Conservation (phyloP, 129 eudicot species). For the Silybum marianum region DNA sequence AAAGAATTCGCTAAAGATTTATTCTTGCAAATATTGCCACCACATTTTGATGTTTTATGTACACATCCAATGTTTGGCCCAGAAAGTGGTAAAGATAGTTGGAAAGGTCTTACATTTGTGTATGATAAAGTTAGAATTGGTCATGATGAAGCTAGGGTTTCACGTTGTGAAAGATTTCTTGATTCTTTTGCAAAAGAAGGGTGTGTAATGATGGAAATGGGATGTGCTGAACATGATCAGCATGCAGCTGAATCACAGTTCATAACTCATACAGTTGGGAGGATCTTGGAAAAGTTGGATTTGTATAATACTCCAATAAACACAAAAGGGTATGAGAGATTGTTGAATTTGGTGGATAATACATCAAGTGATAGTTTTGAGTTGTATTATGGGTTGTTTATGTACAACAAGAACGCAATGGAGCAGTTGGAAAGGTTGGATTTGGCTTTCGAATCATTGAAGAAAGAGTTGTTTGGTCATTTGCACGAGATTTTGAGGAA, state of each 20-base stretch:
- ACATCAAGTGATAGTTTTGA: slow-evolving; percentile 89
- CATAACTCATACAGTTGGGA: slow-evolving; percentile 82
- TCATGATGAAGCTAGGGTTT: slow-evolving; percentile 46
- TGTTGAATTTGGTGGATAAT: slow-evolving; percentile 86
- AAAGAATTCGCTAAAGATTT: slow-evolving; percentile 71
- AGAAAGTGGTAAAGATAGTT: slow-evolving; percentile 72
- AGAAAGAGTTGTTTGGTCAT: slow-evolving; percentile 76
- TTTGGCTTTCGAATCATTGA: slow-evolving; percentile 76
- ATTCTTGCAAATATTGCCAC: slow-evolving; percentile 53
- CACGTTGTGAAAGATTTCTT: slow-evolving; percentile 59
- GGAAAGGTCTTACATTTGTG: slow-evolving; percentile 74
- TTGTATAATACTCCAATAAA: slow-evolving; percentile 78
- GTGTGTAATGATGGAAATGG: slow-evolving; percentile 84
- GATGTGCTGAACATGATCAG: slow-evolving; percentile 78
- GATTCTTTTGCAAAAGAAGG: slow-evolving; percentile 75
- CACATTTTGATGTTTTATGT: slow-evolving; percentile 76
- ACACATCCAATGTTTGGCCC: slow-evolving; percentile 99
- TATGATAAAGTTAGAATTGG: slow-evolving; percentile 82
- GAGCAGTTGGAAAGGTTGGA: slow-evolving; percentile 76
- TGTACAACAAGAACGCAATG: slow-evolving; percentile 93
- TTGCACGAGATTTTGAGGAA: slow-evolving; percentile 68
- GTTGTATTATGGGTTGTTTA: slow-evolving; percentile 81
- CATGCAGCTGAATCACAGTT: slow-evolving; percentile 90
- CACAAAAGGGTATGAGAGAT: slow-evolving; percentile 81
- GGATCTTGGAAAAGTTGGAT: slow-evolving; percentile 65